Base-by-base conservation (phyloP, 164 flowering plant species). In the Platanus orientalis region DNA sequence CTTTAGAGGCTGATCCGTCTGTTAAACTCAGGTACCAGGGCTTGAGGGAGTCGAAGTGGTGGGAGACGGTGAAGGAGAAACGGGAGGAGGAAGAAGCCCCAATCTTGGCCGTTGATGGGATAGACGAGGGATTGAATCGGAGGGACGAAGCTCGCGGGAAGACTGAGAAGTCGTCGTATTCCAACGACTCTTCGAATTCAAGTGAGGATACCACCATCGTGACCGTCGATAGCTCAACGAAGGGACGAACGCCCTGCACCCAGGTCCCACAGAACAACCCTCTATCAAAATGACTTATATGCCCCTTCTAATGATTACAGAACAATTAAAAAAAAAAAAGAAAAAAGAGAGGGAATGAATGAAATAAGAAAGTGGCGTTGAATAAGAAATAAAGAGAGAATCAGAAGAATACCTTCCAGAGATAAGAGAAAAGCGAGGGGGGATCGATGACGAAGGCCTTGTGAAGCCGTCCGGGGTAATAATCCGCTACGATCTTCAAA, bases 211-310 rank as follows among this genome's bases (percentile, higher is more conserved):
- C 83, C 61, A 90, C 75, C 69, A 54, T 69, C 53, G 90, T 90
- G 54, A 67, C 67, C 40, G 84, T 36, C 11, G 96, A 82, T 36
- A 88, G 73, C 67, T 95, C 99, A 7, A 92, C 81, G 68, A 95
- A 95, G 45, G 97, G 87, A 58, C 90, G 87, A n/a, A 88, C 87
- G 7, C 99, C 99, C 99, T 95, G 79, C n/a, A n/a, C n/a, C n/a
- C n/a, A n/a, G n/a, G n/a, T n/a, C n/a, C n/a, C 68, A 62, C 30
- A 51, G 12, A 48, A 56, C 58, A 2, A 32, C 39, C 5, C 39
- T 4, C 9, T 9, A 32, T 32, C 39, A 32, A 36, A 36, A 36
- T 36, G 9, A 36, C 42, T 36, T 10, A 36, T 36, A 36, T 1
- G 12, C 42, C 42, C 42, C 42, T 36, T 7, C 5, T 7, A 36